Conservation (phyloP, 2,329 filamentous ascomycete genomes). For the Hysterium pulicare region DNA sequence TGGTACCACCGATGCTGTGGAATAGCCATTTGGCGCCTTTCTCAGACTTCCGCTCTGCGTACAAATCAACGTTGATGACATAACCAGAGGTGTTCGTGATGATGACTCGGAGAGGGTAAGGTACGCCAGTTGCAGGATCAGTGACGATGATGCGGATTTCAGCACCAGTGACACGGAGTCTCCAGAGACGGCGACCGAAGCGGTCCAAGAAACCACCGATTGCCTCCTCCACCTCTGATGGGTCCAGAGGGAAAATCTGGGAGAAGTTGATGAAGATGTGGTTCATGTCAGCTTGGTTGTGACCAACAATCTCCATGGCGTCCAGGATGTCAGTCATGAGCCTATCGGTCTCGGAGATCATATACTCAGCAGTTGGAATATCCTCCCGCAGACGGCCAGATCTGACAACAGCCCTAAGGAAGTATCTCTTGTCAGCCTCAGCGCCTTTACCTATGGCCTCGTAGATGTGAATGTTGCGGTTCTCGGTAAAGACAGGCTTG, state of each 20-base stretch:
- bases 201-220: slow-evolving; percentile 94
- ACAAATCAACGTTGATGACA: slow-evolving; percentile 95
- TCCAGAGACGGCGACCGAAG: slow-evolving; percentile 92
- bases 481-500: slow-evolving; percentile 97
- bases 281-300: slow-evolving; percentile 98
- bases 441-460: slow-evolving; percentile 93
- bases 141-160: slow-evolving; percentile 99
- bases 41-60: slow-evolving; percentile 95
- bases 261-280: slow-evolving; percentile 99
- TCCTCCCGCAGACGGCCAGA: slow-evolving; percentile 93
- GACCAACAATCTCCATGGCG: slow-evolving; percentile 95
- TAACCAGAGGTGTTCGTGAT: slow-evolving; percentile 99
- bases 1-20: slow-evolving; percentile 93
- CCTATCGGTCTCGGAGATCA: slow-evolving; percentile 94
- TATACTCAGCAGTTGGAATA: slow-evolving; percentile 96
- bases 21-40: slow-evolving; percentile 94
- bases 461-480: slow-evolving; percentile 98
- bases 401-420: slow-evolving; percentile 91
- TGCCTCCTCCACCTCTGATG: slow-evolving; percentile 85
- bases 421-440: slow-evolving; percentile 97
- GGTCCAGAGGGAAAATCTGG: slow-evolving; percentile 88
- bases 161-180: slow-evolving; percentile 91
- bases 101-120: slow-evolving; percentile 90
- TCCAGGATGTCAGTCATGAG: slow-evolving; percentile 98
- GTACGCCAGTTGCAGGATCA: slow-evolving; percentile 75